Evolutionary conservation across 805 yeast species (phyloP), one percentile per base, ranked within the genome.

Genomic region (Pichia thaimueangensis): DNA sequence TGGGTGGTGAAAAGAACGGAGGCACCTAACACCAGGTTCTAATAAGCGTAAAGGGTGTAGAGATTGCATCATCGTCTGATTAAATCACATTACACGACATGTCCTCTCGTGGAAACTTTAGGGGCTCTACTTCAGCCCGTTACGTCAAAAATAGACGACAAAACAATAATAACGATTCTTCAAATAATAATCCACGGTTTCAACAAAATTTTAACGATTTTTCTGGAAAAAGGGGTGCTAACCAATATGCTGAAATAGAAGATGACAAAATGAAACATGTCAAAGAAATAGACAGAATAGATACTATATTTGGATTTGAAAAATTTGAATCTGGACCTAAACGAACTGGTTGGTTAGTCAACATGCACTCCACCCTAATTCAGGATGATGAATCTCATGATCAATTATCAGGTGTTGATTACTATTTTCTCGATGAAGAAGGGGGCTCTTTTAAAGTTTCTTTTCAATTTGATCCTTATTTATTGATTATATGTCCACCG

Each of bases 391-490:
- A 77, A 25, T 67, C 69, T 33, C 53, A 71, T 10, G 68, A 75
- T n/a, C 96, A 95, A 9, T 69, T 75, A 28, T 76, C 96, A 0
- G 98, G 91, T 3, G 96, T 91, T 3, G 97, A 93, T 54, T 88
- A 83, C 61, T 94, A 94, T 58, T 93, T 94, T 53, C 64, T 93
- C 7, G 97, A 89, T 59, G 96, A 86, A 55, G 97, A 89, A 59
- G 99, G 99, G 37, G 98, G 97, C 6, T 78, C 85, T 34, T 93
- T 94, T 68, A 93, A 91, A 58, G 81, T 88, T 4, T 82, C 95
- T 1, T 63, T 86, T 12, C 82, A 74, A 45, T 86, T 76, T 57
- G 88, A 86, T 52, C 99, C 99, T 0, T 93, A 93, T 60, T 85
- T 93, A 56, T 75, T 82, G 39, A 64, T 93, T 10, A 70, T 78